phyloP scores from a whole-genome alignment of 345 rosid genomes.

The Salix arbutifolia region DNA sequence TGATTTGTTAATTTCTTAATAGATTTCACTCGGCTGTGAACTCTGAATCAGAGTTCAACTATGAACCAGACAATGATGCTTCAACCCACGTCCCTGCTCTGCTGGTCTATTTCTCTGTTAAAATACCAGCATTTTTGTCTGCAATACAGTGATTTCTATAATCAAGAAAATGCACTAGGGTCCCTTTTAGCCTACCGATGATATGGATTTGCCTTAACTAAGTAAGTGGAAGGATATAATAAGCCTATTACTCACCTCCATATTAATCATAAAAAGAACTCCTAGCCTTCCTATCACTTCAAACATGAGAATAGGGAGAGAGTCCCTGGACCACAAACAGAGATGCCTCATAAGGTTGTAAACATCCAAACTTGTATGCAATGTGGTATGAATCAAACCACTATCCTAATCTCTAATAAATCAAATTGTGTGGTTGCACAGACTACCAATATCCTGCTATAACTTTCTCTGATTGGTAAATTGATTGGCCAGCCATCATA shows the following conservation, averaged over 20 bases:
- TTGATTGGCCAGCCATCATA: neutral
- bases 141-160: neutral
- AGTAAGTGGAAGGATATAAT: constrained; percentile 7
- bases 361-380: neutral
- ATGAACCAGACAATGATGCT: neutral
- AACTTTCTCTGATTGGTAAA: neutral
- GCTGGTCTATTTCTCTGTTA: neutral
- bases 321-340: neutral
- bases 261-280: neutral
- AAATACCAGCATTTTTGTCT: constrained; percentile 1
- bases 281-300: neutral
- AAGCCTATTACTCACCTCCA: neutral
- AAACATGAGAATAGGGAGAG: neutral
- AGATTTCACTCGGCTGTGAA: neutral
- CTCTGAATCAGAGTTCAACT: constrained; percentile 15
- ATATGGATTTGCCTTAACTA: neutral
- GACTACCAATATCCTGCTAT: neutral
- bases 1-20: neutral
- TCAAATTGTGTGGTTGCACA: neutral
- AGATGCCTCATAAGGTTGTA: neutral
- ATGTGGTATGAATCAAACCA: neutral
- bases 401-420: neutral
- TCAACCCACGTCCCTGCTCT: neutral
- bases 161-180: neutral
- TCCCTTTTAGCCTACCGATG: constrained; percentile 17